A percentile compares a stretch with the other conserved stretches of the same genome.
Evolutionary conservation across 306 rosid species (phyloP).

Genomic region (Purshia tridentata): DNA sequence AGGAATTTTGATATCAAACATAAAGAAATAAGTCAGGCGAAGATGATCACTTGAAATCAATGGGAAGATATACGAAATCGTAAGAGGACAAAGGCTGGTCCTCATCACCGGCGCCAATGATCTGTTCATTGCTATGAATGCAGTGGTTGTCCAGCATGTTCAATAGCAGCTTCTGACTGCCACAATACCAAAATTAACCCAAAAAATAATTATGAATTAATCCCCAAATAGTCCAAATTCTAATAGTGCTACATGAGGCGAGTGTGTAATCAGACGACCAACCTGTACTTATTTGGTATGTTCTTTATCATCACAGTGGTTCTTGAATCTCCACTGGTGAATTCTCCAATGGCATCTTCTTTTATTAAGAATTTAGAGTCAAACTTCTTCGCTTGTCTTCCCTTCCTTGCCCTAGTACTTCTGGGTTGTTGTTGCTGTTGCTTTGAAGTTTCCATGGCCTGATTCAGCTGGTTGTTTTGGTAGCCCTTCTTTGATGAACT

Average conservation of each 20-base stretch:
- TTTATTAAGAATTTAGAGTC: slow-evolving; percentile 63
- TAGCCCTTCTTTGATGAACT: slow-evolving; percentile 20
- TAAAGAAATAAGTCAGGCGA: background rate
- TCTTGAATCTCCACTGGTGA: slow-evolving; percentile 54
- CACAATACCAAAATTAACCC: slow-evolving; percentile 10
- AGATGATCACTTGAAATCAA: slow-evolving; percentile 76
- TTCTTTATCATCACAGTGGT: slow-evolving; percentile 95
- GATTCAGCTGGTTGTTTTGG: slow-evolving; percentile 2
- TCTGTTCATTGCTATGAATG: slow-evolving; percentile 78
- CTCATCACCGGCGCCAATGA: slow-evolving; percentile 40
- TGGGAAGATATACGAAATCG: slow-evolving; percentile 92
- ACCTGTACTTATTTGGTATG: slow-evolving; percentile 99
- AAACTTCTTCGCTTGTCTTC: slow-evolving; percentile 53
- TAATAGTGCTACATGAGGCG: background rate
- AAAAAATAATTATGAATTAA: background rate
- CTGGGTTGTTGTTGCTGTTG: slow-evolving; percentile 30
- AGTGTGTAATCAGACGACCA: background rate
- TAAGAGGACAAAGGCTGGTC: slow-evolving; percentile 70
- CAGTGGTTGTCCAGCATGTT: slow-evolving; percentile 98
- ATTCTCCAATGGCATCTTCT: slow-evolving; percentile 49
- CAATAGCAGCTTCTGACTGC: slow-evolving; percentile 81
- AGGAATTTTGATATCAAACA: background rate
- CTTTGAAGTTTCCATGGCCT: slow-evolving; percentile 5
- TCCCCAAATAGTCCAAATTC: no score
- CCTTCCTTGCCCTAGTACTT: slow-evolving; percentile 51